Evolutionary conservation across 495 filamentous ascomycete species (phyloP).

Genomic region (Stereocaulon alpinum): DNA sequence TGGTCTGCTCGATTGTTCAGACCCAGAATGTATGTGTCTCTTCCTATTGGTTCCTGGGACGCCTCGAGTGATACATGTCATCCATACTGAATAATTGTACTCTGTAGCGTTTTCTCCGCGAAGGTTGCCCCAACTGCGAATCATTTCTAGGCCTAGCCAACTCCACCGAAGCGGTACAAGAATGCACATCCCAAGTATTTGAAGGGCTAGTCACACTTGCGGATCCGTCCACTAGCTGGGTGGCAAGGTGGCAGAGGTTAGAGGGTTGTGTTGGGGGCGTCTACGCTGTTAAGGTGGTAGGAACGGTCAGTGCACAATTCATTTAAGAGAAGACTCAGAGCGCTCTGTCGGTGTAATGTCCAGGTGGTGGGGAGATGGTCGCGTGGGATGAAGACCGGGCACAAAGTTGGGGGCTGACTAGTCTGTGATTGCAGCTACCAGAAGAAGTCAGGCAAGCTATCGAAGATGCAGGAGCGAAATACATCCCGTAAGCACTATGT

Average conservation of each 20-base stretch:
- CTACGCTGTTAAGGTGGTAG: conserved; percentile 89
- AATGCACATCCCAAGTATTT: conserved; percentile 91
- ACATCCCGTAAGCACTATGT: conserved; percentile 46
- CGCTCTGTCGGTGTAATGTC: background rate
- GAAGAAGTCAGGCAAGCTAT: conserved; percentile 54
- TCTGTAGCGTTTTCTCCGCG: conserved; percentile 62
- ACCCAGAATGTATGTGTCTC: conserved; percentile 49
- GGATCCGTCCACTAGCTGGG: conserved; percentile 75
- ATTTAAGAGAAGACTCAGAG: background rate
- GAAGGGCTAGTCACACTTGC: conserved; percentile 77
- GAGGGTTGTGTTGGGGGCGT: conserved; percentile 75
- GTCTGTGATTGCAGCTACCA: conserved; percentile 35
- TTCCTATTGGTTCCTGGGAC: background rate
- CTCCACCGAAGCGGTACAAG: conserved; percentile 67
- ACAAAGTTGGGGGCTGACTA: background rate
- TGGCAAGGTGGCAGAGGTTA: conserved; percentile 88
- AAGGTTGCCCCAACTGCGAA: conserved; percentile 96
- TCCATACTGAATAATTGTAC: background rate
- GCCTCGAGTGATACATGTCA: background rate
- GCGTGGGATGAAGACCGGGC: background rate
- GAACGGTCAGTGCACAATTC: conserved; percentile 40
- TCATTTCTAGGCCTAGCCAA: conserved; percentile 72
- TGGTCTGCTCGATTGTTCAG: conserved; percentile 94
- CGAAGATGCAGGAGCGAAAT: conserved; percentile 59
- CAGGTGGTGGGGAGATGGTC: too few species aligned